Percentiles rank a stretch among this genome's conserved stretches.
These are phyloP conservation scores for Cladosporium sp. DNA, from an alignment of 2,329 filamentous ascomycete species.

Conservation along the genomic window DNA sequence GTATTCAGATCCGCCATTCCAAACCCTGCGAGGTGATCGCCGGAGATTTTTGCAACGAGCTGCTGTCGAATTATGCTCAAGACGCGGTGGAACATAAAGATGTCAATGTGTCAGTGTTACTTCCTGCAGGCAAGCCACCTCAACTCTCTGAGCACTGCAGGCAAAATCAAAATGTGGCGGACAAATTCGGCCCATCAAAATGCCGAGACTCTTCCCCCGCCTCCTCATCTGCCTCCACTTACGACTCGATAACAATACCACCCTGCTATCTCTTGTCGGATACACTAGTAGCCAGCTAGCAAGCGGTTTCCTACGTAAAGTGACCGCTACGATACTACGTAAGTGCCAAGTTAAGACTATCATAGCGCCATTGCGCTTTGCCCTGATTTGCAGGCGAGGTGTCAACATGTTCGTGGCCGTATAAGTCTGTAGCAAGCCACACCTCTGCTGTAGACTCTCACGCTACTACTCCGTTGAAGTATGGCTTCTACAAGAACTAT, in stretches of 20 bases:
- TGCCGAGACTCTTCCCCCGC: conserved; percentile 3
- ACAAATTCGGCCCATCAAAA: conserved; percentile 15
- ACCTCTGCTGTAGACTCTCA: not conserved
- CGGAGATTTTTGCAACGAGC: not conserved
- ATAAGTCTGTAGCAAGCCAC: not conserved
- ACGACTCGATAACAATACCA: conserved; percentile 2
- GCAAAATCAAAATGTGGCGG: not conserved
- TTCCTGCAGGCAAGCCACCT: not conserved
- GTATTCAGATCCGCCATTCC: not conserved
- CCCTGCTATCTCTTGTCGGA: conserved; percentile 3
- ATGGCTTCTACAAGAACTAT: not conserved
- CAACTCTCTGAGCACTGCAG: not conserved
- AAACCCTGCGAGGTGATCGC: not conserved
- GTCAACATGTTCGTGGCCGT: not conserved
- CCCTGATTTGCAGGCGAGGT: not conserved
- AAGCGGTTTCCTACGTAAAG: not conserved
- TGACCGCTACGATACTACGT: not conserved
- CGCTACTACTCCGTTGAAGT: not conserved
- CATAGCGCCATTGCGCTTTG: not conserved
- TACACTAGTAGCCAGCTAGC: not conserved
- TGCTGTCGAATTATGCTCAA: not conserved
- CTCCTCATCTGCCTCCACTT: not conserved
- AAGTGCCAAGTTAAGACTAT: conserved; percentile 5
- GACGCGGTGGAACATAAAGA: not conserved
- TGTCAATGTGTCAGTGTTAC: not conserved